These are phyloP conservation scores for Eudorina sp. DNA, from an alignment of 139 green algal species.

Conservation along the genomic window DNA sequence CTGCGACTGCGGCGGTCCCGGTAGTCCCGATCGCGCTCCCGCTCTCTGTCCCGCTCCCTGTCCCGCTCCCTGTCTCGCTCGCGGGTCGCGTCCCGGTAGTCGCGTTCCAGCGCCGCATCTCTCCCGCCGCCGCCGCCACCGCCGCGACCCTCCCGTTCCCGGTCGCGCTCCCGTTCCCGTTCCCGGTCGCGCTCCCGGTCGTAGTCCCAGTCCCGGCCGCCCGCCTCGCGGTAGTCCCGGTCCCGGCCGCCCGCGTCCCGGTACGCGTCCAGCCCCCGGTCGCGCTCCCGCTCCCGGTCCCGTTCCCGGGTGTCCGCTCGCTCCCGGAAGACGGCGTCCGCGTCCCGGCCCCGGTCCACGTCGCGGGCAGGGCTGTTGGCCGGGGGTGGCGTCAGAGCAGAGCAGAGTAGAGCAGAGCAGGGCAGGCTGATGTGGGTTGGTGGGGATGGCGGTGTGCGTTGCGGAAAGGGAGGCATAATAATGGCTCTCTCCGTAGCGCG, in stretches of 20 bases:
- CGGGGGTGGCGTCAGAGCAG: too few species aligned
- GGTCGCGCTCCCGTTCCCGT: neutral
- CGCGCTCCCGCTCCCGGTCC: neutral
- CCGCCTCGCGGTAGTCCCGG: neutral
- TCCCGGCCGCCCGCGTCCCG: neutral
- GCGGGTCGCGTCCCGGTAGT: neutral
- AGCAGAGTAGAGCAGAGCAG: too few species aligned
- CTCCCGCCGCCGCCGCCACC: neutral
- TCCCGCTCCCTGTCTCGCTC: constrained; percentile 20
- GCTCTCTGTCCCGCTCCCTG: constrained; percentile 18
- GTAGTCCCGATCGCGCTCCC: neutral
- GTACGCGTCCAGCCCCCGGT: neutral
- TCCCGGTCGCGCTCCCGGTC: constrained; percentile 37
- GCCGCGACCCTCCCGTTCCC: neutral
- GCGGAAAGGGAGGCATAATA: too few species aligned
- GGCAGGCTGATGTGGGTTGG: too few species aligned
- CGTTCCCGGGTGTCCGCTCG: neutral
- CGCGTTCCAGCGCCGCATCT: neutral
- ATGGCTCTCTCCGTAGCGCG: too few species aligned
- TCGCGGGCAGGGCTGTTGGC: constrained; percentile 35
- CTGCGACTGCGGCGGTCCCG: neutral
- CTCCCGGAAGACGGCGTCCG: constrained; percentile 26
- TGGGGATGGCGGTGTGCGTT: too few species aligned
- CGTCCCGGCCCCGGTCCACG: neutral
- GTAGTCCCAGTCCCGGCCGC: constrained; percentile 11